Base-by-base conservation (phyloP, 2,329 filamentous ascomycete species). In the Botrytis paeoniae region DNA sequence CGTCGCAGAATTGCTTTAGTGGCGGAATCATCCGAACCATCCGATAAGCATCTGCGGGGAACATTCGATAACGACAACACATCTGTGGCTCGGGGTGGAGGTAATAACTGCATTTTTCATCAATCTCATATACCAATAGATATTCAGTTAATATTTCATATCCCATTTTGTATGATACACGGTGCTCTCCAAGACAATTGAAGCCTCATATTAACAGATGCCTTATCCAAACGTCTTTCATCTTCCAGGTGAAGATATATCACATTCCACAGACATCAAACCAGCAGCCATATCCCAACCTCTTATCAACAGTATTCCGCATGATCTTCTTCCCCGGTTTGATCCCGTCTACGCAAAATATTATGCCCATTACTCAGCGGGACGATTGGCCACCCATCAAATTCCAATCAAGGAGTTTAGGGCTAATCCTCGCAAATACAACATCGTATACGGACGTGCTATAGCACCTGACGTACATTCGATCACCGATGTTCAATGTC, bases 351-450 rank as follows among this genome's bases (percentile, higher is more conserved):
- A 83, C 69, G 79, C 83, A 39, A 80, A 82, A 66, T 79, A 84
- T 77, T 83, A 84, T 76, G 82, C 83, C 73, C 82, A 81, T 72
- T 82, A 83, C 78, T 83, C 82, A 71, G 81, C 79, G 2, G 83
- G 83, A 20, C 81, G 83, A 45, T 78, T 83, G 7, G 80, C 83
- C 68, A 84, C 82, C 1, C 83, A 84, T 62, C 82, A 85, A 77
- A 65, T 79, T 7, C 74, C 74, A 20, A 77, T 78, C n/a, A 69
- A 77, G 39, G 63, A 81, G 10, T 83, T 80, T 72, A 81, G 82
- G 65, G 80, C 80, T 32, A 78, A 84, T 60, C 83, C 83, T 35
- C 74, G 76, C n/a, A 82, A 81, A 69, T 84, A 83, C 74, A 75
- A 76, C 25, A 75, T 61, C 35, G 51, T 76, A 7, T 84, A 84